These are phyloP conservation scores for Priceomyces castillae DNA, from an alignment of 805 yeast species.

Conservation along the genomic window DNA sequence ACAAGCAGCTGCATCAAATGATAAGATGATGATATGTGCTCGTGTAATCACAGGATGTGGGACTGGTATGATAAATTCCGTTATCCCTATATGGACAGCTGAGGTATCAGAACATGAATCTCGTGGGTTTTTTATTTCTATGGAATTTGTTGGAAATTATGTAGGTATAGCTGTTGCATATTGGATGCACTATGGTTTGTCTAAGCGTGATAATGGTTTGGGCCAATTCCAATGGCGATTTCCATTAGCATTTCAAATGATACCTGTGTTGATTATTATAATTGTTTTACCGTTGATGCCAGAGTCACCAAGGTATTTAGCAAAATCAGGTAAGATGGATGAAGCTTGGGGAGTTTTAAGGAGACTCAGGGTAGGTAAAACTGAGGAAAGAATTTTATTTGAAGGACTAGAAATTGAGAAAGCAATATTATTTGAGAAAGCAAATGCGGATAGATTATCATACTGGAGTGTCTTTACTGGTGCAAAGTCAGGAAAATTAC, in stretches of 20 bases:
- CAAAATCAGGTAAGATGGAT: constrained; percentile 32
- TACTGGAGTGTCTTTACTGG: not conserved
- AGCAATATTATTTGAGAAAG: not conserved
- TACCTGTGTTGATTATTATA: constrained; percentile 45
- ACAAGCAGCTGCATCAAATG: not conserved
- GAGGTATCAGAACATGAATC: not conserved
- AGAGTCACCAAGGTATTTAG: constrained; percentile 47
- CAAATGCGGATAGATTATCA: not conserved
- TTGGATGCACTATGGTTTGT: constrained; percentile 50
- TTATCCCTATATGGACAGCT: not conserved
- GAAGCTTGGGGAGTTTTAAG: constrained; percentile 20
- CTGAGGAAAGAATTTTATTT: not conserved
- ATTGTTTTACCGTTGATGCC: constrained; percentile 37
- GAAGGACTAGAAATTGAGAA: not conserved
- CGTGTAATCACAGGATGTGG: not conserved
- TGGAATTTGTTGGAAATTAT: not conserved
- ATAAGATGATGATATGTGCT: constrained; percentile 1
- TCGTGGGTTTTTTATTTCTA: not conserved
- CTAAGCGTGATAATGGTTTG: constrained; percentile 28
- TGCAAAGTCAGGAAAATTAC: not conserved
- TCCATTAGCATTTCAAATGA: constrained; percentile 46
- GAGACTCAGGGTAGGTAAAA: not conserved
- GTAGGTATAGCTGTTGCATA: constrained; percentile 15
- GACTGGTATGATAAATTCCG: not conserved
- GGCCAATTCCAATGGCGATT: constrained; percentile 42